phyloP scores from a whole-genome alignment of 2,329 filamentous ascomycete genomes.

The Hortaea sp. region DNA sequence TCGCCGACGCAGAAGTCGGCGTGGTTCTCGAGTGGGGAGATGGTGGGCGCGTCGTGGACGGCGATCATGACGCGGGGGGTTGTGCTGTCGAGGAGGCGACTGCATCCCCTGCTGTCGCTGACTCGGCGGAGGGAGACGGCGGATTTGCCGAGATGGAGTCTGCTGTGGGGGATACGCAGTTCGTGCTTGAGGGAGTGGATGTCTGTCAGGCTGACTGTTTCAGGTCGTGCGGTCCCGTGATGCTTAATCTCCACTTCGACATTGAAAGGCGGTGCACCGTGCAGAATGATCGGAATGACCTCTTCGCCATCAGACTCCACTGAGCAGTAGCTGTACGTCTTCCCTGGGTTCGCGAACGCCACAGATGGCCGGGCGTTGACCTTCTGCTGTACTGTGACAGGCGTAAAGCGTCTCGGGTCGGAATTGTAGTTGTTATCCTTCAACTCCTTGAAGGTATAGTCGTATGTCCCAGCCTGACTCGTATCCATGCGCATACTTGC shows the following conservation, averaged over 20 bases:
- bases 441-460: conserved; percentile 74
- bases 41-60: conserved; percentile 85
- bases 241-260: conserved; percentile 92
- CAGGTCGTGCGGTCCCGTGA: conserved; percentile 66
- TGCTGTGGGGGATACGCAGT: conserved; percentile 73
- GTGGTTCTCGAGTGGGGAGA: conserved; percentile 75
- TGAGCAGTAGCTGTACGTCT: conserved; percentile 92
- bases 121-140: conserved; percentile 83
- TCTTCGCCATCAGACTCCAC: conserved; percentile 70
- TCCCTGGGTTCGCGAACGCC: conserved; percentile 72
- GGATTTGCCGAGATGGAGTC: conserved; percentile 81
- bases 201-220: conserved; percentile 70
- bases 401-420: conserved; percentile 53
- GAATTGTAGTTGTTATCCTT: conserved; percentile 79
- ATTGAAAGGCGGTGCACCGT: conserved; percentile 76
- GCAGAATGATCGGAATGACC: conserved; percentile 74
- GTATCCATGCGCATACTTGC: conserved; percentile 82
- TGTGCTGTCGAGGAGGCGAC: conserved; percentile 56
- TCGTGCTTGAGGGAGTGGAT: conserved; percentile 66
- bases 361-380: conserved; percentile 79
- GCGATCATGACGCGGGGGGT: conserved; percentile 77
- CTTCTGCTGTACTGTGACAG: conserved; percentile 65
- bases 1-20: conserved; percentile 93
- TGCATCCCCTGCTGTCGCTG: conserved; percentile 76
- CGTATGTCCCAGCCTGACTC: conserved; percentile 67